phyloP scores from a whole-genome alignment of 345 rosid species.

The Populus tremula region DNA sequence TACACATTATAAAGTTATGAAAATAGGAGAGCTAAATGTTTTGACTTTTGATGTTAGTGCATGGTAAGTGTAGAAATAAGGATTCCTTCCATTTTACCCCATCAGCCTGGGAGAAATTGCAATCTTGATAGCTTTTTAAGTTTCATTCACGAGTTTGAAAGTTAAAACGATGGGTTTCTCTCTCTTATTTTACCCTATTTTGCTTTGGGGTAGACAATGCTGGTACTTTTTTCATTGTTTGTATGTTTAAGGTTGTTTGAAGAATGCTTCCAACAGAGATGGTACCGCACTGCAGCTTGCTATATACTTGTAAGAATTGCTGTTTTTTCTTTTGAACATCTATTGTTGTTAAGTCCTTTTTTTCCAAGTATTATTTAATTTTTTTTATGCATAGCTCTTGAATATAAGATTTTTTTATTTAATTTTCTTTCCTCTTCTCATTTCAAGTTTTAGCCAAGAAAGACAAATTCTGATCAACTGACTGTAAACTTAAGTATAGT shows the following conservation, averaged over 20 bases:
- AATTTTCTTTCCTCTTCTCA: not conserved
- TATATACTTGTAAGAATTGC: slow-evolving; percentile 78
- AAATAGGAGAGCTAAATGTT: not conserved
- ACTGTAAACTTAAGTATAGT: not conserved
- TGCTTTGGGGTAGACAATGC: not conserved
- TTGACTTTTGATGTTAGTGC: not conserved
- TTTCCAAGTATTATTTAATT: not conserved
- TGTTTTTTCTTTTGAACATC: slow-evolving; percentile 15
- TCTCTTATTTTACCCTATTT: not conserved
- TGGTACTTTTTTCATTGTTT: slow-evolving; percentile 12
- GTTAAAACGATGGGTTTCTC: not conserved
- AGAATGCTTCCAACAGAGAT: slow-evolving; percentile 95
- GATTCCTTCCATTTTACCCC: not conserved
- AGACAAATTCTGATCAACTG: not conserved
- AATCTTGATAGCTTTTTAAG: not conserved
- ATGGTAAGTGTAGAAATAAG: not conserved
- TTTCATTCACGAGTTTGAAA: not conserved
- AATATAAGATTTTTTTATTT: not conserved
- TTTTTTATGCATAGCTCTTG: not conserved
- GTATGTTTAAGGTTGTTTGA: slow-evolving; percentile 68
- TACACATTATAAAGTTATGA: not conserved
- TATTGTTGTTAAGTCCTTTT: not conserved
- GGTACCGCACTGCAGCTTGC: slow-evolving; percentile 99
- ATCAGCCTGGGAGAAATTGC: not conserved
- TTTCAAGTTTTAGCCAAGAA: not conserved